A percentile compares a stretch with the other conserved stretches of the same genome.
These are phyloP conservation scores for Magnusiomyces magnusii DNA, from an alignment of 1,139 yeast species.

Conservation along the genomic window DNA sequence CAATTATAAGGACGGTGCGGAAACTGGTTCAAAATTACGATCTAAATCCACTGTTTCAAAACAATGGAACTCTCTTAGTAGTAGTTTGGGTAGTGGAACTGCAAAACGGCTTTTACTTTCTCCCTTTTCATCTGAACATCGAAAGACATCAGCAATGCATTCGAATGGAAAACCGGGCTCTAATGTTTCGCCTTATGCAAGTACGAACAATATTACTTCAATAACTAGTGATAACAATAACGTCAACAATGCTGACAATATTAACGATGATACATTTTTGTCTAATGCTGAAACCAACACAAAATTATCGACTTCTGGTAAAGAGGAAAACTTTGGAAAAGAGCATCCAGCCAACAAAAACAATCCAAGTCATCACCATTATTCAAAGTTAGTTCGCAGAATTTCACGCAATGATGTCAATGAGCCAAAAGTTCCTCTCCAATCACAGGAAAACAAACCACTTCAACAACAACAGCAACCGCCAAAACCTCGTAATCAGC, in stretches of 20 bases:
- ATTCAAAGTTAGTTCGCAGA: background rate
- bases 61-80: slow-evolving; percentile 12
- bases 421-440: background rate
- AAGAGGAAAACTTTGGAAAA: too few relatives aligned
- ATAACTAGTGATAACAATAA: background rate
- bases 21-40: slow-evolving; percentile 1
- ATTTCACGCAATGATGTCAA: background rate
- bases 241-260: background rate
- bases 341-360: background rate
- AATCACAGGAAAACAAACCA: background rate
- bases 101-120: slow-evolving; percentile 12
- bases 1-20: background rate
- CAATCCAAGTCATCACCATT: background rate
- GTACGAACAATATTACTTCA: background rate
- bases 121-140: slow-evolving; percentile 11
- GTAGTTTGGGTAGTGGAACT: slow-evolving; percentile 4
- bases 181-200: background rate
- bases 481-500: background rate
- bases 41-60: slow-evolving; percentile 14
- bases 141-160: background rate
- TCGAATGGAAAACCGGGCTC: background rate
- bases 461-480: background rate
- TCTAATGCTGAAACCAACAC: background rate
- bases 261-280: background rate
- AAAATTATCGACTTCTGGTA: background rate